Evolutionary conservation across 192 early-diverging fungal genomes (phyloP).

Genomic region (Funneliformis mosseae): DNA sequence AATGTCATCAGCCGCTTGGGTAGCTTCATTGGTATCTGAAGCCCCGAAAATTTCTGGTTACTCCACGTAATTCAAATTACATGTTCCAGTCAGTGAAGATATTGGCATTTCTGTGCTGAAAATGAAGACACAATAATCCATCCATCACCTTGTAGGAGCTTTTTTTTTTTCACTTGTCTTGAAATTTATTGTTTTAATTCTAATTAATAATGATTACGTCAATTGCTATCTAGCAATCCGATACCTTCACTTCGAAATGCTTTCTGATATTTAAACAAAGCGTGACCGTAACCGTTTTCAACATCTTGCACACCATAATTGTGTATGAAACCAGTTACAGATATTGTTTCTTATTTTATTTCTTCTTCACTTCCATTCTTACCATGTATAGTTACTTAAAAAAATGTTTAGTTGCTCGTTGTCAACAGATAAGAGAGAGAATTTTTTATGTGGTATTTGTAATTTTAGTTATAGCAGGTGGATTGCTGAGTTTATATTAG

Average conservation of each 20-base stretch:
- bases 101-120: conserved; percentile 89
- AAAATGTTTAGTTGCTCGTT: conserved; percentile 95
- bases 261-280: conserved; percentile 93
- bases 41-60: too few relatives aligned
- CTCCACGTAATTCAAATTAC: conserved; percentile 46
- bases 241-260: conserved; percentile 84
- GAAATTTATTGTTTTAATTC: not conserved
- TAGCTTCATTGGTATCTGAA: too few relatives aligned
- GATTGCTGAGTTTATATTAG: conserved; percentile 87
- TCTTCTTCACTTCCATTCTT: conserved; percentile 86
- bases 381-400: conserved; percentile 75
- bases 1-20: too few relatives aligned
- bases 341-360: conserved; percentile 92
- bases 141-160: conserved; percentile 74
- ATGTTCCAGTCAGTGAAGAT: conserved; percentile 92
- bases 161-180: not conserved
- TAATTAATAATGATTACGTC: conserved; percentile 58
- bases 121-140: conserved; percentile 88
- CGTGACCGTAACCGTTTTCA: conserved; percentile 94
- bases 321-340: conserved; percentile 99
- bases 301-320: conserved; percentile 85
- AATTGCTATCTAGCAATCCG: conserved; percentile 82
- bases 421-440: conserved; percentile 83
- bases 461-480: conserved; percentile 92
- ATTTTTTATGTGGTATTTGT: conserved; percentile 88